Conservation (phyloP, 148 eudicot species). For the Rhododendron mucronatum region DNA sequence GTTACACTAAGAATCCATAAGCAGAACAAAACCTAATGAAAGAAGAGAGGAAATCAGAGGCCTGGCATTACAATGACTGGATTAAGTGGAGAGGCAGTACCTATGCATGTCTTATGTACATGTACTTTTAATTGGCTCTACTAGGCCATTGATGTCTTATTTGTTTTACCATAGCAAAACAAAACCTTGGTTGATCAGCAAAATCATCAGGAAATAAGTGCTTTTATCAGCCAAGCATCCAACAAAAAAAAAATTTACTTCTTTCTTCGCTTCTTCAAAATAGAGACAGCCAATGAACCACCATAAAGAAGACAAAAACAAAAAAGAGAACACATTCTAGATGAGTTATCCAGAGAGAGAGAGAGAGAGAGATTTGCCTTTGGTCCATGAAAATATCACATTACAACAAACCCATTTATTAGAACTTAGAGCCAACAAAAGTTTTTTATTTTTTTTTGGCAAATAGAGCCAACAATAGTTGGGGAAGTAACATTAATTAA, state of each 20-base stretch:
- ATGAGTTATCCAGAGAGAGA: background rate
- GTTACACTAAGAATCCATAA: background rate
- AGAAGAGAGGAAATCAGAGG: background rate
- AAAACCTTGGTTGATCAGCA: background rate
- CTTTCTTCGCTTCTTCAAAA: background rate
- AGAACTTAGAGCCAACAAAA: background rate
- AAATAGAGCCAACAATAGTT: background rate
- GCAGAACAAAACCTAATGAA: background rate
- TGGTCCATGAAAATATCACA: background rate
- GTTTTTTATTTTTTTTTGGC: background rate
- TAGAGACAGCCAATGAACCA: background rate
- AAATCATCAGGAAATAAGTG: background rate
- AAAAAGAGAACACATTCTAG: background rate
- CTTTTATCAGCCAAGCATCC: background rate
- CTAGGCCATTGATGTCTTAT: background rate
- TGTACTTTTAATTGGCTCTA: background rate
- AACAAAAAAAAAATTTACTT: background rate
- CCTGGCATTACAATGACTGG: background rate
- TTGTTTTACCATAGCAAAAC: background rate
- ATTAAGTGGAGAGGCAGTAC: background rate
- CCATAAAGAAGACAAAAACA: background rate
- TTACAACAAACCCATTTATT: background rate
- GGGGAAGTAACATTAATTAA: background rate
- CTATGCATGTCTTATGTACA: background rate
- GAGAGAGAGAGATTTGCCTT: background rate